Conservation (phyloP, 768 basidiomycete genomes). For the Rickenella mellea region DNA sequence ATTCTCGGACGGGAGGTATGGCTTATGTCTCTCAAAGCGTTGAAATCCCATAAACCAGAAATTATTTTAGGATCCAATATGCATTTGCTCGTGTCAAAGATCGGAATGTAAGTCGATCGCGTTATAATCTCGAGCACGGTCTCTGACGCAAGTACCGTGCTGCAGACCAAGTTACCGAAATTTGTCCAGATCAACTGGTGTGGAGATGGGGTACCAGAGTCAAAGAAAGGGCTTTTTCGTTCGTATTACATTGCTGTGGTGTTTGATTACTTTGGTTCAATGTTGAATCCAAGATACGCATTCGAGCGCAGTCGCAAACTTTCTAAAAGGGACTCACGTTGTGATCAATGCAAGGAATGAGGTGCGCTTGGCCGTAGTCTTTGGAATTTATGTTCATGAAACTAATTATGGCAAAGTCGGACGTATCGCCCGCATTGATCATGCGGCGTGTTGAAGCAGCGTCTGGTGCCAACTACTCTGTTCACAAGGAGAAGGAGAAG, state of each 20-base stretch:
- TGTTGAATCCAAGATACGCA: constrained; percentile 45
- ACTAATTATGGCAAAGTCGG: constrained; percentile 40
- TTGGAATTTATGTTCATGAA: background rate
- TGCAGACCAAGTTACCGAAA: constrained; percentile 73
- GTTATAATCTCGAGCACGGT: background rate
- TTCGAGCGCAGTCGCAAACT: constrained; percentile 67
- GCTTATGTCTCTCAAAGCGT: constrained; percentile 7
- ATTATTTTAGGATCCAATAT: constrained; percentile 71
- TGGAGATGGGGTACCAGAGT: constrained; percentile 91
- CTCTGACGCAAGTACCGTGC: background rate
- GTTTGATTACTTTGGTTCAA: background rate
- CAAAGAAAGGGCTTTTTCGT: constrained; percentile 85
- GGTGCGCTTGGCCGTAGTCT: constrained; percentile 28
- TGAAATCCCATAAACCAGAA: constrained; percentile 3
- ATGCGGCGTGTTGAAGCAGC: constrained; percentile 83
- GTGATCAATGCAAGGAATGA: constrained; percentile 83
- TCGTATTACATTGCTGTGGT: constrained; percentile 5
- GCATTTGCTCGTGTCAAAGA: constrained; percentile 83
- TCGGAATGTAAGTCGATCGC: constrained; percentile 51
- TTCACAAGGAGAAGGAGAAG: constrained; percentile 73
- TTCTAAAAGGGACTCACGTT: constrained; percentile 78
- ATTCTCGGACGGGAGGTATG: constrained; percentile 87
- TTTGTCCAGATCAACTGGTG: constrained; percentile 97
- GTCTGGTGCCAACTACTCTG: constrained; percentile 84
- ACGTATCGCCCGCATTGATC: constrained; percentile 72